A percentile compares a stretch with the other conserved stretches of the same genome.
phyloP scores from a whole-genome alignment of 2,329 filamentous ascomycete species.

The Ophiostoma australiae region DNA sequence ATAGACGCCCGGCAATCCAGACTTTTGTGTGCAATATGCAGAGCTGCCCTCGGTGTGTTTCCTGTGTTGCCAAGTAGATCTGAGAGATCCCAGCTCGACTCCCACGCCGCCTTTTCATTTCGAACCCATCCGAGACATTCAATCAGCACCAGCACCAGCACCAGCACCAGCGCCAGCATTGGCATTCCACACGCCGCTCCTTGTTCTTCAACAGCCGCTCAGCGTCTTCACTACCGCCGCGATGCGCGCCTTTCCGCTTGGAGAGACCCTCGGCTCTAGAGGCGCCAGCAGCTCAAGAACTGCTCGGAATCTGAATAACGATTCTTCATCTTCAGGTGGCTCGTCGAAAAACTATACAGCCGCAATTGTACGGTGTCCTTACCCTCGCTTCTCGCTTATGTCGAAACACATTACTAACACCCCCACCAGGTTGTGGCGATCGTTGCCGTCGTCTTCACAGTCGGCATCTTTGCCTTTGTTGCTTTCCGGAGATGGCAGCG shows the following conservation, averaged over 20 bases:
- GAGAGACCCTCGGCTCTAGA: background rate
- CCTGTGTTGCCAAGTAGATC: constrained; percentile 10
- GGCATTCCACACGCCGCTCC: background rate
- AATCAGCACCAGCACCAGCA: background rate
- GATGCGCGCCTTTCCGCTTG: background rate
- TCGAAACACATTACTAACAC: background rate
- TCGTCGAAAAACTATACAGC: background rate
- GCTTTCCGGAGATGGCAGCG: constrained; percentile 21
- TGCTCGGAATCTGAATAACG: background rate
- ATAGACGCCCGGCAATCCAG: background rate
- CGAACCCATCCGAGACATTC: background rate
- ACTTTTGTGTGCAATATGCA: constrained; percentile 19
- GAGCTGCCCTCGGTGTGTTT: background rate
- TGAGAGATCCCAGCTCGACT: background rate
- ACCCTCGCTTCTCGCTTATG: background rate
- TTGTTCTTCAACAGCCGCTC: background rate
- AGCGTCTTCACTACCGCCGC: background rate
- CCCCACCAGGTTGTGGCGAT: constrained; percentile 10
- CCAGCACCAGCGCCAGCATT: background rate
- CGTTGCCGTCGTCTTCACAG: background rate
- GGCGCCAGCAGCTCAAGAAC: background rate
- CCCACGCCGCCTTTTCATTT: background rate
- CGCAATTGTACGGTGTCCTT: constrained; percentile 16
- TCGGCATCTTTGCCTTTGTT: constrained; percentile 16
- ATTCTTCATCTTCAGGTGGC: background rate